Conservation (phyloP, 192 early-diverging fungal genomes). For the Phlyctochytrium planicorne region DNA sequence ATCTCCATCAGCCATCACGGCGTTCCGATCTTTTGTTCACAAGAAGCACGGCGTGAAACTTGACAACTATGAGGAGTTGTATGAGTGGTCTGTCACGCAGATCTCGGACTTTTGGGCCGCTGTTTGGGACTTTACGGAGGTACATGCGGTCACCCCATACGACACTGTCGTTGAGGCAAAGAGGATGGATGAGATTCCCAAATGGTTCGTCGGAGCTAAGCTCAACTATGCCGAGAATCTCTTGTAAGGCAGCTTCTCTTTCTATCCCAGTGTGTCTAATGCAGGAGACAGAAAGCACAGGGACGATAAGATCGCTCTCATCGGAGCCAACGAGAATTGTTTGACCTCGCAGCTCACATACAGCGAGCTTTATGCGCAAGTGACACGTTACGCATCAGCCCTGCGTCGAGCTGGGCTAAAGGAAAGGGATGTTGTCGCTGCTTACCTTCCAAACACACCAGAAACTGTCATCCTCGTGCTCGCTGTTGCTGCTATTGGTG, state of each 20-base stretch:
- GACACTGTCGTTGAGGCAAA: conserved; percentile 63
- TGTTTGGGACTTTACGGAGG: conserved; percentile 76
- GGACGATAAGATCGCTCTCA: conserved; percentile 37
- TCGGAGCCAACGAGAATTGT: conserved; percentile 44
- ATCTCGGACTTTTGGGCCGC: conserved; percentile 82
- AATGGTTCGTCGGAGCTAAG: conserved; percentile 82
- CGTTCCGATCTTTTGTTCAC: conserved; percentile 73
- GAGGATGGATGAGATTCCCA: conserved; percentile 84
- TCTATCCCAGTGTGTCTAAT: neutral
- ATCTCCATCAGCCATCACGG: conserved; percentile 16
- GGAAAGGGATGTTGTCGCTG: conserved; percentile 83
- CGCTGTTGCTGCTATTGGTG: conserved; percentile 60
- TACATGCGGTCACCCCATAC: conserved; percentile 48
- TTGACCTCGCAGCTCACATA: conserved; percentile 53
- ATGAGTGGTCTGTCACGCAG: conserved; percentile 78
- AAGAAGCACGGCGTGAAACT: conserved; percentile 59
- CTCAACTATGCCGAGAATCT: conserved; percentile 95
- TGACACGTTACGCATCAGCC: conserved; percentile 69
- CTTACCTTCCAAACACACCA: conserved; percentile 83
- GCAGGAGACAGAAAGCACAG: conserved; percentile 14
- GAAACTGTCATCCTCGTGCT: conserved; percentile 82
- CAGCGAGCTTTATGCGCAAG: conserved; percentile 67
- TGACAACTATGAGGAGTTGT: conserved; percentile 74
- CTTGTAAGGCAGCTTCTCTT: conserved; percentile 12
- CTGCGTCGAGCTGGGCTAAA: conserved; percentile 69